Evolutionary conservation across 768 basidiomycete species (phyloP).

Genomic region (Gymnopilus junonius): DNA sequence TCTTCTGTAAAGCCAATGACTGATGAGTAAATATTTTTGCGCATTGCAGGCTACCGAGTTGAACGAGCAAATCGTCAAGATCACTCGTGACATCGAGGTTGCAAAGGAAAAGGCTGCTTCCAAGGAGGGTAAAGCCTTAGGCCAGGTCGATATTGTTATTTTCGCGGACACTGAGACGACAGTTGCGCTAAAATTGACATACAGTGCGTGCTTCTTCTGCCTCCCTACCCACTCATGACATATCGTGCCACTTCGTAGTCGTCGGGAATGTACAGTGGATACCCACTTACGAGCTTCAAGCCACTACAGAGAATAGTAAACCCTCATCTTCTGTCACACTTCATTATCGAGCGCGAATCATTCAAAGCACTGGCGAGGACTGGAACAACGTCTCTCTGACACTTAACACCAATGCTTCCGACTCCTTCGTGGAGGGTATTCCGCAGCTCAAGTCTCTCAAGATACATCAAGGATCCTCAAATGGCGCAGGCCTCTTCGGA

Average conservation of each 20-base stretch:
- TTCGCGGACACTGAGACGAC: constrained; percentile 38
- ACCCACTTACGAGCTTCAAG: constrained; percentile 63
- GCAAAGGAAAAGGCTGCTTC: constrained; percentile 33
- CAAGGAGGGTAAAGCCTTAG: constrained; percentile 38
- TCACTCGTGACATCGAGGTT: constrained; percentile 43
- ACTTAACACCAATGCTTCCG: constrained; percentile 53
- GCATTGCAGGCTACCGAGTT: constrained; percentile 32
- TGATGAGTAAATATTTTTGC: background rate
- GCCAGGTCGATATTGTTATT: constrained; percentile 48
- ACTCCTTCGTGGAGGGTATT: constrained; percentile 36
- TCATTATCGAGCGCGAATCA: constrained; percentile 58
- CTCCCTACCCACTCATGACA: background rate
- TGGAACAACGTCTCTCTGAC: constrained; percentile 56
- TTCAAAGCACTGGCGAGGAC: constrained; percentile 63
- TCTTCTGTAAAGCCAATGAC: background rate
- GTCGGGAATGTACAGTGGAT: constrained; percentile 55
- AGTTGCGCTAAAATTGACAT: constrained; percentile 54
- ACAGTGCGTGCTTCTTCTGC: constrained; percentile 42
- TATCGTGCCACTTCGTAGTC: constrained; percentile 35
- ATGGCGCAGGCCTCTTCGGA: too few species aligned
- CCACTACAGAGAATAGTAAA: constrained; percentile 48
- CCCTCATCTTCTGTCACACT: constrained; percentile 49
- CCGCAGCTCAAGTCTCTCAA: constrained; percentile 37
- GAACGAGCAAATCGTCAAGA: constrained; percentile 43
- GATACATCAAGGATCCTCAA: constrained; percentile 25